Conservation (phyloP, 164 flowering plant genomes). For the Vitis labrusca region DNA sequence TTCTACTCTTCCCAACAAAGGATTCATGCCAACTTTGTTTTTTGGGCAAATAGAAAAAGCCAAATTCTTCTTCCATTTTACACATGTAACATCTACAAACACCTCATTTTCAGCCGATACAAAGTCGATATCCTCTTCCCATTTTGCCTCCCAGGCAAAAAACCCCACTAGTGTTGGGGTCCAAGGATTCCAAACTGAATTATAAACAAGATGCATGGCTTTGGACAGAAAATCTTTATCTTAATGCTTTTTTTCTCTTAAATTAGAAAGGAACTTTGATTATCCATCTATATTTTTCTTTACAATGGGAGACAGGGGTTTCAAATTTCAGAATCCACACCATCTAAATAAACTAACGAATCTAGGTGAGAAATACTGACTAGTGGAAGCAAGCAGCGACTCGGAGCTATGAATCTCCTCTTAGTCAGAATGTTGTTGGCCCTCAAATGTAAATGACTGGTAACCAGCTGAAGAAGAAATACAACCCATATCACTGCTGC, state of each 20-base stretch:
- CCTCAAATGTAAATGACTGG: conserved; percentile 33
- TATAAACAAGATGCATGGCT: not conserved
- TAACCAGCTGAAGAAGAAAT: conserved; percentile 57
- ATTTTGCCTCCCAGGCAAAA: no score
- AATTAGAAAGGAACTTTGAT: conserved; percentile 3
- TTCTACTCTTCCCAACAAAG: no score
- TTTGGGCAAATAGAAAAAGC: no score
- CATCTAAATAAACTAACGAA: conserved; percentile 12
- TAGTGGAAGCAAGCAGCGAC: not conserved
- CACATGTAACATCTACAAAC: no score
- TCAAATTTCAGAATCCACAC: conserved; percentile 3
- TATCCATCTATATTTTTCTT: not conserved
- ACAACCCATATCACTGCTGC: conserved; percentile 59
- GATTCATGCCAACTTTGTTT: no score
- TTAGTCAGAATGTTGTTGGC: not conserved
- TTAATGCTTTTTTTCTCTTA: not conserved
- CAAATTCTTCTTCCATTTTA: no score
- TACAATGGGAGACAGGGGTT: conserved; percentile 3
- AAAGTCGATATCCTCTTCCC: no score
- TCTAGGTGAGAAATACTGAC: conserved; percentile 6
- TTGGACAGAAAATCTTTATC: not conserved
- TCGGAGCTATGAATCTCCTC: no score
- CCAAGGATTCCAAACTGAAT: not conserved
- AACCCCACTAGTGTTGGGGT: no score
- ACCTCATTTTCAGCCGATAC: no score